These are phyloP conservation scores for Tothia fuscella DNA, from an alignment of 2,329 filamentous ascomycete genomes.

Conservation along the genomic window DNA sequence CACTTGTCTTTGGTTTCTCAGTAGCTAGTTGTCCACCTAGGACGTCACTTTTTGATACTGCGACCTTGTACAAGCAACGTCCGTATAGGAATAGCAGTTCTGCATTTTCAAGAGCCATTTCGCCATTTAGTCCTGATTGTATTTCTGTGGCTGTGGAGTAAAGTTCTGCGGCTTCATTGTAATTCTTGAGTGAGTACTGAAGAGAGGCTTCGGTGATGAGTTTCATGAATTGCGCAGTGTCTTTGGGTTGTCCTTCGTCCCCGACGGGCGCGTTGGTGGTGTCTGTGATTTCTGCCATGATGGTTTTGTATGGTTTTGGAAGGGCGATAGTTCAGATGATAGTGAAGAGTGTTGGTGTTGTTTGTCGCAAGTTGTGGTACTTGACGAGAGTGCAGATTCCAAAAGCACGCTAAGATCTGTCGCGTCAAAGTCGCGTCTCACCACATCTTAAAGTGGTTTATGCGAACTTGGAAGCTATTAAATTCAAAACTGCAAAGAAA, in stretches of 20 bases:
- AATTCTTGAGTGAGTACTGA: slow-evolving; percentile 82
- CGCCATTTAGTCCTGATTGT: slow-evolving; percentile 83
- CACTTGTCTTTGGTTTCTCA: slow-evolving; percentile 33
- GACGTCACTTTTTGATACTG: slow-evolving; percentile 88
- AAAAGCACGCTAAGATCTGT: not conserved
- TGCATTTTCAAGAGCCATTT: slow-evolving; percentile 80
- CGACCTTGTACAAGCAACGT: slow-evolving; percentile 84
- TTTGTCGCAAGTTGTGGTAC: not conserved
- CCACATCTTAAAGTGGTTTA: too few species aligned
- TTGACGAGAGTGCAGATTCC: not conserved
- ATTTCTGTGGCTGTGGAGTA: slow-evolving; percentile 83
- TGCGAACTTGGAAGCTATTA: not conserved
- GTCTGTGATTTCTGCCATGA: slow-evolving; percentile 15
- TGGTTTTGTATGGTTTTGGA: not conserved
- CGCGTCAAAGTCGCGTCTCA: slow-evolving; percentile 2
- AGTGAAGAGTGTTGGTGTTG: not conserved
- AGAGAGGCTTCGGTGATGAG: slow-evolving; percentile 70
- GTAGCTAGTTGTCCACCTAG: slow-evolving; percentile 67
- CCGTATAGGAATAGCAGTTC: slow-evolving; percentile 93
- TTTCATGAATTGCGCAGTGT: slow-evolving; percentile 65
- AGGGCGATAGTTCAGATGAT: not conserved
- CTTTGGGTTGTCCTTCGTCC: slow-evolving; percentile 19
- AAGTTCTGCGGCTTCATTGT: slow-evolving; percentile 70
- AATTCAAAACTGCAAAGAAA: not conserved
- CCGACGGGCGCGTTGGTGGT: slow-evolving; percentile 31